These are phyloP conservation scores for Mycena citricolor DNA, from an alignment of 1,284 basidiomycete genomes.

Conservation along the genomic window DNA sequence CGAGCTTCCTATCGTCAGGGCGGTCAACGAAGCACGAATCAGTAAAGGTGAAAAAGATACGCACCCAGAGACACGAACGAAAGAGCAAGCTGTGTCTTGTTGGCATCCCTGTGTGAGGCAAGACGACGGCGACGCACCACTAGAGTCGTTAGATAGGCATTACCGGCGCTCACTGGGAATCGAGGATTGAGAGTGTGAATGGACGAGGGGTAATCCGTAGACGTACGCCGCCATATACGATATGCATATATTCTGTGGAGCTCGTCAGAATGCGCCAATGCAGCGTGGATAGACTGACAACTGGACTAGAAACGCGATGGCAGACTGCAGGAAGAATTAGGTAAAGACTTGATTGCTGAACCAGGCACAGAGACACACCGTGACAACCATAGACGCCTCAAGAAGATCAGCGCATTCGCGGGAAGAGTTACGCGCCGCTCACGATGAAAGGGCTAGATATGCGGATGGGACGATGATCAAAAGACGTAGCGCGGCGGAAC, in stretches of 20 bases:
- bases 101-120: too few species aligned
- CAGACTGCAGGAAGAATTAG: slow-evolving; percentile 5
- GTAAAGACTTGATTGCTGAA: not conserved
- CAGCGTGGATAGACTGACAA: slow-evolving; percentile 5
- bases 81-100: slow-evolving; percentile 9
- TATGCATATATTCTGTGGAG: slow-evolving; percentile 19
- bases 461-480: slow-evolving; percentile 1
- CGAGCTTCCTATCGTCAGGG: slow-evolving; percentile 10
- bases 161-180: slow-evolving; percentile 18
- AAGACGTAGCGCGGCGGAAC: not conserved
- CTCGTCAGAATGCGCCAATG: not conserved
- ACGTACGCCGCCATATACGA: slow-evolving; percentile 21
- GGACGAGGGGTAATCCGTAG: not conserved
- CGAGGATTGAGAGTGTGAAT: not conserved
- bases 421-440: not conserved
- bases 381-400: slow-evolving; percentile 19
- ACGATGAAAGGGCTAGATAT: slow-evolving; percentile 16
- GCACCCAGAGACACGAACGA: slow-evolving; percentile 17
- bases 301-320: slow-evolving; percentile 22
- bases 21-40: not conserved
- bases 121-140: slow-evolving; percentile 6
- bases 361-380: slow-evolving; percentile 3
- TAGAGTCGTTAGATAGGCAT: slow-evolving; percentile 16
- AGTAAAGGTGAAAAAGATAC: not conserved
- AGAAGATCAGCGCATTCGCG: not conserved